Conservation (phyloP, 2,329 filamentous ascomycete species). For the Talaromyces verruculosus region DNA sequence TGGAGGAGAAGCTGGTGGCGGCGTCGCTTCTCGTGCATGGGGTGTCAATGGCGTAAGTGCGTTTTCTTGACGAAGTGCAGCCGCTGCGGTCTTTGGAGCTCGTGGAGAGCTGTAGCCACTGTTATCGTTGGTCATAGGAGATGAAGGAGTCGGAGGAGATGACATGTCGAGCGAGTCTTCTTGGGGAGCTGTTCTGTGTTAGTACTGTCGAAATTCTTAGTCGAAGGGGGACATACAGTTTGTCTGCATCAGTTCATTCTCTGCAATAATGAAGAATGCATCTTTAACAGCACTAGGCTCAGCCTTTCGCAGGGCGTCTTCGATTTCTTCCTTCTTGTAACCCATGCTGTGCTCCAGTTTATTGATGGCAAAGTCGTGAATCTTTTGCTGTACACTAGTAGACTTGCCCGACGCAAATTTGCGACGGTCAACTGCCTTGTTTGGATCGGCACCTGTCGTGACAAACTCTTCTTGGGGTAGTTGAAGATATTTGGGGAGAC, state of each 20-base stretch:
- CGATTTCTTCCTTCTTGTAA: constrained; percentile 90
- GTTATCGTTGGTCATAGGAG: constrained; percentile 32
- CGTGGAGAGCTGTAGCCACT: constrained; percentile 25
- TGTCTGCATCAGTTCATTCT: constrained; percentile 95
- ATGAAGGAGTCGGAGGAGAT: constrained; percentile 24
- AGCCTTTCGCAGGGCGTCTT: constrained; percentile 85
- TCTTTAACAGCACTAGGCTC: constrained; percentile 99
- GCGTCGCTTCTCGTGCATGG: constrained; percentile 30
- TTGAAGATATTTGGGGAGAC: constrained; percentile 81
- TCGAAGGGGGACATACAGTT: constrained; percentile 66
- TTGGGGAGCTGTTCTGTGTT: constrained; percentile 33
- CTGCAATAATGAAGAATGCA: constrained; percentile 94
- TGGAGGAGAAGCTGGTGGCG: constrained; percentile 27
- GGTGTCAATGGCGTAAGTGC: constrained; percentile 25
- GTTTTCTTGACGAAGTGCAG: constrained; percentile 25
- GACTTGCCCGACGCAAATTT: constrained; percentile 78
- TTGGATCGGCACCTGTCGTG: constrained; percentile 90
- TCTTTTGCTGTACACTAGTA: constrained; percentile 76
- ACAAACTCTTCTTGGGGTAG: constrained; percentile 88
- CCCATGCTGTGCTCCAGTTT: constrained; percentile 99
- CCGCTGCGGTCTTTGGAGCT: constrained; percentile 23
- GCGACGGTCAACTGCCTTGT: constrained; percentile 81
- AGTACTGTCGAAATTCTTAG: constrained; percentile 21
- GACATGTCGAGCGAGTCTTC: constrained; percentile 33
- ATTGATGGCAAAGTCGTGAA: constrained; percentile 88